A percentile compares a stretch with the other conserved stretches of the same genome.
These are phyloP conservation scores for Aphanomyces invadans DNA, from an alignment of 352 stramenopile genomes.

Conservation along the genomic window DNA sequence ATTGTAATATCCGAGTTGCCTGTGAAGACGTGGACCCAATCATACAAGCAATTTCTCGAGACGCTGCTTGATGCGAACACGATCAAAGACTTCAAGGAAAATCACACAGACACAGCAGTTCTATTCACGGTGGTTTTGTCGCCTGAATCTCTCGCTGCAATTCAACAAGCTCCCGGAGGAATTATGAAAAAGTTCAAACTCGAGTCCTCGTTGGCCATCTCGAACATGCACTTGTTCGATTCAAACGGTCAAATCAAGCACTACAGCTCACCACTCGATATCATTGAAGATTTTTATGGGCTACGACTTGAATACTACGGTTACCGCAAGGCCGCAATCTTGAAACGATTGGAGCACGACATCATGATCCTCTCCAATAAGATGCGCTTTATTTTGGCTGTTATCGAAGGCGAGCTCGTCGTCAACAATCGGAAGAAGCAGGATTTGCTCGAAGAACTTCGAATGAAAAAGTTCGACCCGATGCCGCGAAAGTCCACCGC, in stretches of 20 bases:
- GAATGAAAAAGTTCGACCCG: slow-evolving; percentile 85
- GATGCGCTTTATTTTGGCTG: slow-evolving; percentile 91
- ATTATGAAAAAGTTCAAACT: slow-evolving; percentile 96
- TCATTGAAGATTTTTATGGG: slow-evolving; percentile 92
- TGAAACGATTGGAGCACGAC: slow-evolving; percentile 85
- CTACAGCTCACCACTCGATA: slow-evolving; percentile 87
- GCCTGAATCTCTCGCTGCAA: slow-evolving; percentile 55
- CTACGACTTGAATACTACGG: slow-evolving; percentile 90
- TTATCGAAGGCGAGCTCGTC: slow-evolving; percentile 87
- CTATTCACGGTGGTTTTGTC: slow-evolving; percentile 86
- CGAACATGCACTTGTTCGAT: slow-evolving; percentile 98
- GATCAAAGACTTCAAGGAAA: slow-evolving; percentile 91
- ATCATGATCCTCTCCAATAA: slow-evolving; percentile 92
- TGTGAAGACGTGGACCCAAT: slow-evolving; percentile 93
- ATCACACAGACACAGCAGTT: slow-evolving; percentile 89
- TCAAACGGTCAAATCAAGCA: slow-evolving; percentile 87
- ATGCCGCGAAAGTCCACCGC: slow-evolving; percentile 46
- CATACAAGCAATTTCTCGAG: slow-evolving; percentile 94
- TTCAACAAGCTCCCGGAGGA: slow-evolving; percentile 51
- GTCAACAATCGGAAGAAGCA: slow-evolving; percentile 92
- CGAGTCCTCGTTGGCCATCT: slow-evolving; percentile 88
- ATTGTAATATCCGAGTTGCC: slow-evolving; percentile 95
- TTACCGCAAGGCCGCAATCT: slow-evolving; percentile 84
- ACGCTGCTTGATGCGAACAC: slow-evolving; percentile 76
- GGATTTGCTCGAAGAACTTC: slow-evolving; percentile 85